Conservation (phyloP, 169 alveolate genomes). For the Plasmodium ovale region DNA sequence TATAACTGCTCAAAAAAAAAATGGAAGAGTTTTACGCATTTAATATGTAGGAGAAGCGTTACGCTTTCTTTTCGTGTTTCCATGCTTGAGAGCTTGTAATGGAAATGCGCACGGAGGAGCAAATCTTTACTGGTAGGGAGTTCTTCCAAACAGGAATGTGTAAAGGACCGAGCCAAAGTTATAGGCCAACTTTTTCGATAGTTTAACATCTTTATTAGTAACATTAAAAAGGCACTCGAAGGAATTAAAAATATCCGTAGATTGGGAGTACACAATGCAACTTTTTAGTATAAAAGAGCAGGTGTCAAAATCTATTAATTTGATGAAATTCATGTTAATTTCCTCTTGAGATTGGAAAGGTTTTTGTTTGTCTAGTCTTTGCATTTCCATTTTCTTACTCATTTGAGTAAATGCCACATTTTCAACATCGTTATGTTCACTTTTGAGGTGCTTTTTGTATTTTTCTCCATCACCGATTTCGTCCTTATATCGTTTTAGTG, state of each 20-base stretch:
- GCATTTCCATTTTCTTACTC: not conserved
- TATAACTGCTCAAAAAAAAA: not conserved
- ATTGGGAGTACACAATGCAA: not conserved
- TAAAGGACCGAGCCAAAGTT: conserved; percentile 71
- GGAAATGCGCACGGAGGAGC: too few relatives aligned
- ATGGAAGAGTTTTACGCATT: not conserved
- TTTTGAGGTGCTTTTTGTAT: not conserved
- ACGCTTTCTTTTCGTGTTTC: too few relatives aligned
- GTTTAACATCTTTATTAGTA: conserved; percentile 6
- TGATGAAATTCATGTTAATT: conserved; percentile 15
- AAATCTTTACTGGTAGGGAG: conserved; percentile 51
- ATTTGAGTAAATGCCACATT: too few relatives aligned
- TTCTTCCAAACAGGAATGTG: conserved; percentile 56
- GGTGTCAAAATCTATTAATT: conserved; percentile 67
- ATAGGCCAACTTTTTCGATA: conserved; percentile 52
- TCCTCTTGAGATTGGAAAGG: not conserved
- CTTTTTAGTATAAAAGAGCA: conserved; percentile 41
- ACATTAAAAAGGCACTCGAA: conserved; percentile 47
- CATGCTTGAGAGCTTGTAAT: too few relatives aligned
- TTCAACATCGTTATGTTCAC: not conserved
- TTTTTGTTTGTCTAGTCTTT: not conserved
- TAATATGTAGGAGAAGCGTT: too few relatives aligned
- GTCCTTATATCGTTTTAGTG: not conserved
- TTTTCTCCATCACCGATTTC: not conserved
- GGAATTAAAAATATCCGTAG: conserved; percentile 64